phyloP scores from a whole-genome alignment of 225 moss, liverwort and hornwort species.

The Bryum argenteum region DNA sequence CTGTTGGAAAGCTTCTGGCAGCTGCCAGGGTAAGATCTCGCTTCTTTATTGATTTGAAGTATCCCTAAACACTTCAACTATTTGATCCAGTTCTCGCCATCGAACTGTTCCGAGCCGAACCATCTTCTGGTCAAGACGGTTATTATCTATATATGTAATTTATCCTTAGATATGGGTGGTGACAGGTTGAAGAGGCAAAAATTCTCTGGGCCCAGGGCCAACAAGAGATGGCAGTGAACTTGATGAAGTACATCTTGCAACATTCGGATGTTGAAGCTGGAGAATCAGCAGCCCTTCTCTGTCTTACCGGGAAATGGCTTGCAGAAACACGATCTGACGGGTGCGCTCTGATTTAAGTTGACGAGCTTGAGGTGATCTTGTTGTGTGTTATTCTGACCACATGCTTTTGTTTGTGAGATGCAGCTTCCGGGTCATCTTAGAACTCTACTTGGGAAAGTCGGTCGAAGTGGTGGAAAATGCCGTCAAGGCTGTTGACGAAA shows the following conservation, averaged over 20 bases:
- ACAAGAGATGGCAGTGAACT: constrained; percentile 93
- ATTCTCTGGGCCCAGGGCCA: constrained; percentile 95
- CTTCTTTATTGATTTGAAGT: neutral
- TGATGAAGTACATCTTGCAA: constrained; percentile 79
- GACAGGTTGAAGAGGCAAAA: constrained; percentile 96
- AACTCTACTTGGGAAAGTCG: constrained; percentile 78
- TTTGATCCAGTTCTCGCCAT: constrained; percentile 15
- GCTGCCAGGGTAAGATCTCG: constrained; percentile 51
- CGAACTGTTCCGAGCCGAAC: neutral
- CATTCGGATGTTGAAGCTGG: constrained; percentile 51
- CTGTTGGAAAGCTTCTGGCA: constrained; percentile 44
- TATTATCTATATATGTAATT: constrained; percentile 12
- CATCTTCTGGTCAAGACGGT: neutral
- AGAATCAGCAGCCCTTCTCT: constrained; percentile 70
- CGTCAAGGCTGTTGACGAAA: constrained; percentile 39
- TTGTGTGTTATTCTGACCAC: constrained; percentile 15
- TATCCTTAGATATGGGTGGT: constrained; percentile 15
- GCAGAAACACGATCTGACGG: constrained; percentile 94
- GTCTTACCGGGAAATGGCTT: constrained; percentile 95
- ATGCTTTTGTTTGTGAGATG: constrained; percentile 25
- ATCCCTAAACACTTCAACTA: neutral
- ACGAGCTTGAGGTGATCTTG: constrained; percentile 8
- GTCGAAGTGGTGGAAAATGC: constrained; percentile 53
- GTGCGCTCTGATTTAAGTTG: constrained; percentile 33
- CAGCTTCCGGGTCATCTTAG: constrained; percentile 85